Percentiles rank a stretch among this genome's conserved stretches.
These are phyloP conservation scores for Babesia bigemina DNA, from an alignment of 169 alveolate species.

Conservation along the genomic window DNA sequence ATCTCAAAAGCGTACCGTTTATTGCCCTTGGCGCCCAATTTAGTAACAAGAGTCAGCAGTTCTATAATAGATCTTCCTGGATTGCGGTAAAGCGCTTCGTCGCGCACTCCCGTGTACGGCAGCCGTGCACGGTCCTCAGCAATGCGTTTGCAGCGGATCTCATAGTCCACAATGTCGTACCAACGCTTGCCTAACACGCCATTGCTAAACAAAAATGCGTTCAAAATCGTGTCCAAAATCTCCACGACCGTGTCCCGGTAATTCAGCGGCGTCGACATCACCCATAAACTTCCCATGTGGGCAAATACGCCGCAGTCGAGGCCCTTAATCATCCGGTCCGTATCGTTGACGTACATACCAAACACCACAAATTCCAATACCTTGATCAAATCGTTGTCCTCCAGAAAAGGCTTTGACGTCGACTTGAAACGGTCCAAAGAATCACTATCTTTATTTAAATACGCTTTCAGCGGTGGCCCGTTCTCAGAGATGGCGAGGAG, in stretches of 20 bases:
- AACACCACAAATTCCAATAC: constrained; percentile 45
- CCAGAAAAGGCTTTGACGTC: constrained; percentile 3
- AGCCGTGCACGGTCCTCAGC: constrained; percentile 41
- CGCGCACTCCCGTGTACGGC: constrained; percentile 24
- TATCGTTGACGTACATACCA: constrained; percentile 40
- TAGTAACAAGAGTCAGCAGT: constrained; percentile 22
- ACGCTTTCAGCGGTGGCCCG: not conserved
- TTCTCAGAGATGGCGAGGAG: not conserved
- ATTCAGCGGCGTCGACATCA: not conserved
- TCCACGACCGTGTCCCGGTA: not conserved
- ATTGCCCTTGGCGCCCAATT: constrained; percentile 3
- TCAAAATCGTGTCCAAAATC: constrained; percentile 18
- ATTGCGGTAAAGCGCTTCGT: constrained; percentile 29
- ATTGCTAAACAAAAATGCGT: constrained; percentile 15
- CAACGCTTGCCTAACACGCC: constrained; percentile 41
- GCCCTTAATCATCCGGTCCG: constrained; percentile 23
- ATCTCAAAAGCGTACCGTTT: constrained; percentile 24
- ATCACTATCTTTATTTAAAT: not conserved
- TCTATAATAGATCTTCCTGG: constrained; percentile 59
- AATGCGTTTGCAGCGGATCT: constrained; percentile 39
- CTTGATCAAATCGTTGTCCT: not conserved
- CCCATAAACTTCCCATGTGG: not conserved
- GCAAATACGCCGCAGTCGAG: constrained; percentile 25
- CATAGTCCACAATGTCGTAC: constrained; percentile 53
- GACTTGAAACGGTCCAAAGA: constrained; percentile 21